Evolutionary conservation across 2,329 filamentous ascomycete species (phyloP), one percentile per base, ranked within the genome.

Genomic region (Furcasterigmium furcatum): DNA sequence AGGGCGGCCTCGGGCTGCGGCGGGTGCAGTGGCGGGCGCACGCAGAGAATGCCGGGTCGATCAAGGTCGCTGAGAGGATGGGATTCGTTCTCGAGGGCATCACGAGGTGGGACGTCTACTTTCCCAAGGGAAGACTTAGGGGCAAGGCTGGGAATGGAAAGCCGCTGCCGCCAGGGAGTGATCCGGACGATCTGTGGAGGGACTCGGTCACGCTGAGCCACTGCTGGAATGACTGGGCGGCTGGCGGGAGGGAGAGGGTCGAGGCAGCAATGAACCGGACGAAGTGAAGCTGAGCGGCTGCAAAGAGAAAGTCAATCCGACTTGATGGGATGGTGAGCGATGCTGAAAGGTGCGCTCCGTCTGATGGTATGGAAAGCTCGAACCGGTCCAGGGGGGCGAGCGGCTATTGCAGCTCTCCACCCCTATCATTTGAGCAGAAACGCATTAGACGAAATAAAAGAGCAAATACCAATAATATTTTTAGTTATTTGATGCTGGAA

Each of bases 1-100:
- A 53, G 9, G 56, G 55, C 7, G 55, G 58, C 0, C 29, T 58
- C 25, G 57, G 56, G 36, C 46, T 67, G 16, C 48, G 52, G 19
- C 52, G 64, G 19, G 55, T 68, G 18, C 54, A 63, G 45, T 68
- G 65, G 65, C 54, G 55, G 41, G 49, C 59, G n/a, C 56, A 52
- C 41, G 39, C 55, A n/a, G 46, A 46, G 5, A 63, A 63, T 34
- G 29, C 43, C 4, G 46, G 52, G 9, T 64, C 58, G 2, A 50
- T 59, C 12, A 49, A 41, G 13, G 50, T 60, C 3, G 65, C 64
- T 1, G 52, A 64, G 46, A 52, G 59, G 35, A 56, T 68, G 54
- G 64, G 65, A 1, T 66, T 64, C 42, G 45, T 49, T 19, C 49
- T 54, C 16, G 63, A 66, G 42, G 65, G 59, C 7, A 45, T 61